A percentile compares a stretch with the other conserved stretches of the same genome.
Conservation (phyloP, 768 basidiomycete species). For the Leccinum barrowsii region DNA sequence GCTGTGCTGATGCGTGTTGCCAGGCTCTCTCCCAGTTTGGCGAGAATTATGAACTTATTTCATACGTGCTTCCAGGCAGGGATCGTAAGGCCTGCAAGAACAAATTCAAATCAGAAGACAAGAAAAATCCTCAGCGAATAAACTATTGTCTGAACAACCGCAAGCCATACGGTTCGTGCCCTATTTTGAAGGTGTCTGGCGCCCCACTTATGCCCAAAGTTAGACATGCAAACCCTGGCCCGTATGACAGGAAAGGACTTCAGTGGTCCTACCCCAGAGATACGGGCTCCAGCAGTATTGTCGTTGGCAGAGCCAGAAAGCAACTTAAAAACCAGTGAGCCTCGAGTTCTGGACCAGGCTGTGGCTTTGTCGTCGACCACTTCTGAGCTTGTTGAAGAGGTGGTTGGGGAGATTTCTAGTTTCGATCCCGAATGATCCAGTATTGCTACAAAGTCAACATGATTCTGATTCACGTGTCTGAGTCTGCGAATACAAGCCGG, state of each 20-base stretch:
- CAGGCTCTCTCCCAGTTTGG: slow-evolving; percentile 89
- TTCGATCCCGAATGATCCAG: slow-evolving; percentile 17
- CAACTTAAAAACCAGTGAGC: background rate
- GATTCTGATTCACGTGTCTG: background rate
- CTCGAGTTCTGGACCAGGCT: slow-evolving; percentile 8
- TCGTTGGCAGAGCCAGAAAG: slow-evolving; percentile 30
- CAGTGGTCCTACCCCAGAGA: slow-evolving; percentile 74
- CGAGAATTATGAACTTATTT: slow-evolving; percentile 90
- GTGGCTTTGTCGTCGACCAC: slow-evolving; percentile 35
- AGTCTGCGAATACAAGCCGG: slow-evolving; percentile 33
- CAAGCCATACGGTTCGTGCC: slow-evolving; percentile 65
- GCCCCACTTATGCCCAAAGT: background rate
- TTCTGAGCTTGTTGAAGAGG: slow-evolving; percentile 27
- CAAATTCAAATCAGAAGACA: slow-evolving; percentile 91
- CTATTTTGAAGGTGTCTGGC: background rate
- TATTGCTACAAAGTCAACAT: background rate
- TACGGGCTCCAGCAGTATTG: slow-evolving; percentile 40
- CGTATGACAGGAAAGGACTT: slow-evolving; percentile 86
- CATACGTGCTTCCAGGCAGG: slow-evolving; percentile 78
- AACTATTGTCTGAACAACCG: slow-evolving; percentile 71
- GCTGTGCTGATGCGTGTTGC: slow-evolving; percentile 7
- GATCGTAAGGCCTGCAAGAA: slow-evolving; percentile 89
- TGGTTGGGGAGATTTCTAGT: slow-evolving; percentile 30
- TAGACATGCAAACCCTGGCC: slow-evolving; percentile 70
- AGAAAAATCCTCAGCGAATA: slow-evolving; percentile 71